Evolutionary conservation across 164 flowering plant species (phyloP), one percentile per base, ranked within the genome.

Genomic region (Akebia trifoliata): DNA sequence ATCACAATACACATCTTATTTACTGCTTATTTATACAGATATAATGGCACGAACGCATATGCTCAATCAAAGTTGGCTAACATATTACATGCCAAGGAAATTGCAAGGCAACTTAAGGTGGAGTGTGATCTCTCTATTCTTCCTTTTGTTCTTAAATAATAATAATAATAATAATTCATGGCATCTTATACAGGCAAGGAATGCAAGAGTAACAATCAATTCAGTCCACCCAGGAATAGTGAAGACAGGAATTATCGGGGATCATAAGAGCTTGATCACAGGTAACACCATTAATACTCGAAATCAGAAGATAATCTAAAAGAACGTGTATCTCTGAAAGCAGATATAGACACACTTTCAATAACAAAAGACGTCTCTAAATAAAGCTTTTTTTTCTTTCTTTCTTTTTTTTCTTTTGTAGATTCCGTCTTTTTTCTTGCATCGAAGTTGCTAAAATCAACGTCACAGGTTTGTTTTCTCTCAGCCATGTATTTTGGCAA

Each of bases 151-250:
- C 14, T 49, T 25, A 26, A 24, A 49, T 12, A 15, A 25, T 8
- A 49, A 24, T 22, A 14, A 24, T 30, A 40, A 7, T 29, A 15
- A 35, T 32, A 32, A 57, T 36, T 26, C 11, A 25, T 62, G 52
- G 43, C n/a, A 35, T 64, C 22, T 45, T 50, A 25, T 75, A n/a
- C 38, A 87, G 99, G 91, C 74, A 70, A 83, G 78, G 54, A 81
- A 84, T 67, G 96, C 91, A 70, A 80, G 80, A 50, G 96, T 93
- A 21, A 81, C 81, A 4, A 77, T 87, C 64, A 90, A 93, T 65
- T 86, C 96, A n/a, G 87, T 93, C 6, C 99, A 93, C 64, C 99
- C 99, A 30, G 99, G 99, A 18, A 79, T 93, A 18, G 89, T 93
- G 36, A 93, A 93, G 76, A 93, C 97, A 8, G 96, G 92, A 64